Evolutionary conservation across 2,329 filamentous ascomycete genomes (phyloP).

Genomic region (Dryadomyces quercus-mongolicae): DNA sequence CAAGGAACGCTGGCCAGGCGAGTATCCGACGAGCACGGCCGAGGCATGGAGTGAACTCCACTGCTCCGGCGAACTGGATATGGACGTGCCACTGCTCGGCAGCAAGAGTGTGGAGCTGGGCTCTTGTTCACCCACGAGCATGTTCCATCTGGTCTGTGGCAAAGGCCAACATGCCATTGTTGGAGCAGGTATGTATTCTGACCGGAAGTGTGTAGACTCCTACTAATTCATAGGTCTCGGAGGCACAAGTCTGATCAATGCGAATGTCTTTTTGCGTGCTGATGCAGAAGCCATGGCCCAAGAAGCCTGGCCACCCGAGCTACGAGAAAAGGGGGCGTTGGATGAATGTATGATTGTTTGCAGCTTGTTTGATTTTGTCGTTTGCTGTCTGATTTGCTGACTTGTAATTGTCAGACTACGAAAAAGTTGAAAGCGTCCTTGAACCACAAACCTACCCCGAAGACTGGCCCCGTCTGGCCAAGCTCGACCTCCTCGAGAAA

Average conservation of each 20-base stretch:
- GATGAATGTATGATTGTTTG: conserved; percentile 33
- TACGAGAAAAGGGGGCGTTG: conserved; percentile 31
- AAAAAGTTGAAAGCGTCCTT: conserved; percentile 40
- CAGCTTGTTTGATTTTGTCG: not conserved
- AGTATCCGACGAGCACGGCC: conserved; percentile 39
- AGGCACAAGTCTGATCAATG: conserved; percentile 54
- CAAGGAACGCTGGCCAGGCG: conserved; percentile 53
- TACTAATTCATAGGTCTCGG: conserved; percentile 36
- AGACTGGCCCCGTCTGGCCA: conserved; percentile 44
- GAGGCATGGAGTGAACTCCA: conserved; percentile 41
- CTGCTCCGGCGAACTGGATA: conserved; percentile 40
- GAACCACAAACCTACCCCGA: conserved; percentile 46
- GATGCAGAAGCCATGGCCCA: conserved; percentile 40
- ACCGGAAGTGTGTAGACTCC: no score
- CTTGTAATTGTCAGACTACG: conserved; percentile 33
- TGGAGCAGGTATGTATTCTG: conserved; percentile 33
- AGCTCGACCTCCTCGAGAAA: conserved; percentile 42
- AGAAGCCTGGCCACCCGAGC: conserved; percentile 46
- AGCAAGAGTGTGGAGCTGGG: conserved; percentile 25
- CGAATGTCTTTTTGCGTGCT: conserved; percentile 52
- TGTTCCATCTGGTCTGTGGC: conserved; percentile 52
- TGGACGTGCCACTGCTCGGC: conserved; percentile 19
- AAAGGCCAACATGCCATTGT: conserved; percentile 51
- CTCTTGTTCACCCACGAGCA: conserved; percentile 41
- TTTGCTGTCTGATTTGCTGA: not conserved